Evolutionary conservation across 2,329 filamentous ascomycete genomes (phyloP).

Genomic region (Amylocarpus encephaloides): DNA sequence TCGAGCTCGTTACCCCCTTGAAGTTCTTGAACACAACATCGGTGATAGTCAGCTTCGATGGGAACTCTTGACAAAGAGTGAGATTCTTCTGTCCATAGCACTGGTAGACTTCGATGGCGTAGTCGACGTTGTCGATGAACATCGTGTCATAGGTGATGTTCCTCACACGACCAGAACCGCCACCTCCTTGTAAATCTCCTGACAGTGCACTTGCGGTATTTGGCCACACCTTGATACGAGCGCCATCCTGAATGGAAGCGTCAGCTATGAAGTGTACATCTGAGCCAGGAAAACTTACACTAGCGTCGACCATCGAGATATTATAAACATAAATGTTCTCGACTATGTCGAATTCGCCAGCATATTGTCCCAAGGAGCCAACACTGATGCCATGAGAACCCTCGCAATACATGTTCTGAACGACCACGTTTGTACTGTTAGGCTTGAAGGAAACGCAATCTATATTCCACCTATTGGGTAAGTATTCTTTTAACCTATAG

Average conservation of each 20-base stretch:
- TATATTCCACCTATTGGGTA: conserved; percentile 17
- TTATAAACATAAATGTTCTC: conserved; percentile 63
- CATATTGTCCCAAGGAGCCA: conserved; percentile 65
- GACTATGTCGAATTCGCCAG: conserved; percentile 55
- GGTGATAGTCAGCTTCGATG: conserved; percentile 48
- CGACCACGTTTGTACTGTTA: conserved; percentile 61
- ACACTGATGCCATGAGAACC: conserved; percentile 68
- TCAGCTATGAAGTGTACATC: conserved; percentile 11
- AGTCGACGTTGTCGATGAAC: conserved; percentile 55
- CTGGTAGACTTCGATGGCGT: conserved; percentile 58
- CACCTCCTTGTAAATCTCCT: conserved; percentile 59
- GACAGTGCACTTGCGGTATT: conserved; percentile 43
- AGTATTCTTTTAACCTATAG: background rate
- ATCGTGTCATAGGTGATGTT: conserved; percentile 64
- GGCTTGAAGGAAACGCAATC: conserved; percentile 72
- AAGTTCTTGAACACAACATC: conserved; percentile 52
- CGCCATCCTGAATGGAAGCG: conserved; percentile 48
- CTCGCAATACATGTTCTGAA: conserved; percentile 62
- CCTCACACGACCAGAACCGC: conserved; percentile 52
- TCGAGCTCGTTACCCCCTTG: conserved; percentile 44
- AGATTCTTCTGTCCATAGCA: conserved; percentile 58
- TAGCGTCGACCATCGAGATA: conserved; percentile 50
- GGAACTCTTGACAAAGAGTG: conserved; percentile 53
- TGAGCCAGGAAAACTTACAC: conserved; percentile 24
- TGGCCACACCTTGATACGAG: conserved; percentile 71